Conservation (phyloP, 129 eudicot species). For the Deinandra increscens region DNA sequence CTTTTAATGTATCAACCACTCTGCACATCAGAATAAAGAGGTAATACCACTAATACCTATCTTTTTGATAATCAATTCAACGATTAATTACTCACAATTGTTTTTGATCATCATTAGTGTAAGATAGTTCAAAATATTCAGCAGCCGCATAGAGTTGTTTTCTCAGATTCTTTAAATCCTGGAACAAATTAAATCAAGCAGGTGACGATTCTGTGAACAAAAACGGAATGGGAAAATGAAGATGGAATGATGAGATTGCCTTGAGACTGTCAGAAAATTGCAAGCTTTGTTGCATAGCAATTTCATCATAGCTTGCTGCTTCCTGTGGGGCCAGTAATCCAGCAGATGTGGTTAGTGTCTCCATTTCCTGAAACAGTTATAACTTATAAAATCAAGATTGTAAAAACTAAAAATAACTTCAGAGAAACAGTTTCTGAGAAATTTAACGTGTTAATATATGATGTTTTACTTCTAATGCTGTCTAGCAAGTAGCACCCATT, state of each 20-base stretch:
- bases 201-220: neutral
- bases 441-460: neutral
- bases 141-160: slow-evolving; percentile 85
- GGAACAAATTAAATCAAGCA: slow-evolving; percentile 10
- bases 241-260: slow-evolving; percentile 34
- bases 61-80: slow-evolving; percentile 1
- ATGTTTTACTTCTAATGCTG: neutral
- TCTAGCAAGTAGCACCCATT: neutral
- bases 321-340: slow-evolving; percentile 24
- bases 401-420: too few species aligned
- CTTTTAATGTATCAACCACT: slow-evolving; percentile 62
- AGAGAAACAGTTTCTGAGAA: neutral
- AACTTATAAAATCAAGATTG: neutral
- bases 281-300: slow-evolving; percentile 77
- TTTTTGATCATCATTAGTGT: neutral
- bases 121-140: slow-evolving; percentile 62
- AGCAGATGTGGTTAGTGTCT: slow-evolving; percentile 35
- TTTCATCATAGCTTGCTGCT: slow-evolving; percentile 70
- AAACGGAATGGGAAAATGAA: neutral
- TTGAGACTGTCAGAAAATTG: slow-evolving; percentile 72
- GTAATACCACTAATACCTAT: neutral
- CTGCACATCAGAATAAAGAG: neutral
- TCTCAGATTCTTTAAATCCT: slow-evolving; percentile 89
- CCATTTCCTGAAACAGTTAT: slow-evolving; percentile 30
- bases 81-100: slow-evolving; percentile 54